Evolutionary conservation across 2,329 filamentous ascomycete species (phyloP).

Genomic region (Delphinella strobiligena): DNA sequence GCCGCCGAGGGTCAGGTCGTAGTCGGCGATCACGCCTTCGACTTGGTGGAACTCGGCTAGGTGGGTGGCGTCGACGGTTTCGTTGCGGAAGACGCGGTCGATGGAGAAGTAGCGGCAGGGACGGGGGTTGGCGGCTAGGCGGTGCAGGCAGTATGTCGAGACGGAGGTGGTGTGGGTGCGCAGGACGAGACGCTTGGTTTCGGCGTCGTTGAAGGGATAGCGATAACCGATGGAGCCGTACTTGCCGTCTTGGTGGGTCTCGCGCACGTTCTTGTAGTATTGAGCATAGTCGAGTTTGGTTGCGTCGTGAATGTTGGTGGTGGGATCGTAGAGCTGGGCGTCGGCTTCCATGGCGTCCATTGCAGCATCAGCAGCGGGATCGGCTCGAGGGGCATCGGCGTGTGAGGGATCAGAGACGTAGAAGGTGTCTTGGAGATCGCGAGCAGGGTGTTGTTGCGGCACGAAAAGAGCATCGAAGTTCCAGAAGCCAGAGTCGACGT

Average conservation of each 20-base stretch:
- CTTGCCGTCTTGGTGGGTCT: constrained; percentile 82
- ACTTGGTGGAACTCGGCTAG: constrained; percentile 97
- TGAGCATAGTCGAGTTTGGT: constrained; percentile 54
- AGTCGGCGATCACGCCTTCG: constrained; percentile 96
- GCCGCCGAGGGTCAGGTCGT: constrained; percentile 80
- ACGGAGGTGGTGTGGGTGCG: constrained; percentile 94
- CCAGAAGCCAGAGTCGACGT: constrained; percentile 96
- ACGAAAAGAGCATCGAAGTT: constrained; percentile 97
- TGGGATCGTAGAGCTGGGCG: constrained; percentile 34
- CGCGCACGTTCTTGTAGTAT: constrained; percentile 79
- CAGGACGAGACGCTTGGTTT: constrained; percentile 76
- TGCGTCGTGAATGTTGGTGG: constrained; percentile 19
- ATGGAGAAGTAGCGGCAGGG: constrained; percentile 97
- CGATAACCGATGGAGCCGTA: constrained; percentile 94
- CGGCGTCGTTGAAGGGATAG: constrained; percentile 83
- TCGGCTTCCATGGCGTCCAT: constrained; percentile 38
- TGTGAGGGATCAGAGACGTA: constrained; percentile 82
- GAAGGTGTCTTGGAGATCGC: constrained; percentile 96
- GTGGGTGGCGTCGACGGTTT: constrained; percentile 93
- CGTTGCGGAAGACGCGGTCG: constrained; percentile 95
- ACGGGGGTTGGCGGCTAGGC: constrained; percentile 69
- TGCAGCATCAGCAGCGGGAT: constrained; percentile 35
- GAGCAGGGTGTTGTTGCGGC: constrained; percentile 92
- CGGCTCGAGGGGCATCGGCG: constrained; percentile 55
- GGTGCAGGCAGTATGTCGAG: constrained; percentile 81